Base-by-base conservation (phyloP, 768 basidiomycete species). In the Crepidotus variabilis region DNA sequence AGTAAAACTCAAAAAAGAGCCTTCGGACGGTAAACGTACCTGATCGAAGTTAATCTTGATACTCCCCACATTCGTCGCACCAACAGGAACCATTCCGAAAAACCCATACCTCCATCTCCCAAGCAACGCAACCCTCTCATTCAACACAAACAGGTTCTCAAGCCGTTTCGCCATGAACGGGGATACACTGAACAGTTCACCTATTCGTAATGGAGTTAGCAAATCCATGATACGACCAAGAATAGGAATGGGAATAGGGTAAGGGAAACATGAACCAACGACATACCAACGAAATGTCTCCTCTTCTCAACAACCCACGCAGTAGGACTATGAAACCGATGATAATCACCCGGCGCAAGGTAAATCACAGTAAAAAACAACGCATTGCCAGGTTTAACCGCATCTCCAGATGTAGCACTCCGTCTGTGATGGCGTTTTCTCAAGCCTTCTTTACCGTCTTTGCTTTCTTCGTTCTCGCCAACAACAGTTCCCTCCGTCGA, bases 291-390 rank as follows among this genome's bases (percentile, higher is more conserved):
- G 65, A 99, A 98, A 70, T 99, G 97, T 39, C 97, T 74, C 58
- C 97, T 75, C 66, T 90, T 90, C 77, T 99, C 95, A 16, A 98
- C 96, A 5, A 99, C 94, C 97, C 97, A 98, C 6, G 91, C 86
- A 0, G 94, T 87, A 1, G 97, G 96, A 51, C 86, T 89, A 71
- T 99, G 97, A 82, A 97, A 99, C 14, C 96, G 85, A 66, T 99
- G 96, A 71, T 98, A 98, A 68, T 99, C 97, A 1, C 97, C 96
- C 1, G 97, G 97, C 0, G 96, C 97, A 54, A 99, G 89, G 74
- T 98, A 99, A 57, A 99, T 89, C 63, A 99, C 97, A 21, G 89
- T 75, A 71, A 98, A 99, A 74, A 85, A 97, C 21, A 98, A 83
- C 16, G 85, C 80, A 67, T 98, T 88, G 13, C 92, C 93, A 2